phyloP scores from a whole-genome alignment of 192 early-diverging fungal species.

The Coemansia sp. region DNA sequence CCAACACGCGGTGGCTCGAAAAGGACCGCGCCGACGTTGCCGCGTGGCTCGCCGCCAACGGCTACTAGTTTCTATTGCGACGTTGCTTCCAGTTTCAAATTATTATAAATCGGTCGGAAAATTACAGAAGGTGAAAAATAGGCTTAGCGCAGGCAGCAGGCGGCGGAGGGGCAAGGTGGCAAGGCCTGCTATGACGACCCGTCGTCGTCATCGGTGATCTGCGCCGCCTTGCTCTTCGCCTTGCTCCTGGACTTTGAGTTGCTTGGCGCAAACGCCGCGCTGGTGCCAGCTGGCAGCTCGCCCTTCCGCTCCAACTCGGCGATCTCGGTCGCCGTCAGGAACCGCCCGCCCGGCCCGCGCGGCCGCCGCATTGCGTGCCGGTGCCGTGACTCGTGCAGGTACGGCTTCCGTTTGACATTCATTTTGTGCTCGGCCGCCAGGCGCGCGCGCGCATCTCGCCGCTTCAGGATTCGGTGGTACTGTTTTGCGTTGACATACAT shows the following conservation, averaged over 20 bases:
- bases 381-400: conserved; percentile 96
- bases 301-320: conserved; percentile 56
- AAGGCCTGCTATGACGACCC: conserved; percentile 6
- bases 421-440: conserved; percentile 75
- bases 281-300: conserved; percentile 41
- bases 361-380: conserved; percentile 96
- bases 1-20: conserved; percentile 51
- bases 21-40: conserved; percentile 41
- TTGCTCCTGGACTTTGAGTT: conserved; percentile 33
- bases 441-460: conserved; percentile 83
- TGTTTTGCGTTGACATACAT: conserved; percentile 99
- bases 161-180: neutral
- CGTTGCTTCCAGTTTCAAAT: no score
- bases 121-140: conserved; percentile 1
- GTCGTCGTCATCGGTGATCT: neutral
- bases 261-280: conserved; percentile 26
- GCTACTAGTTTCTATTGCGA: conserved; percentile 3
- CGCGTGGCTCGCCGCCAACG: conserved; percentile 36
- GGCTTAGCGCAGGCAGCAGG: no score
- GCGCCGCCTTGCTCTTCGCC: conserved; percentile 21
- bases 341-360: conserved; percentile 96
- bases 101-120: neutral
- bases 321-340: conserved; percentile 81
- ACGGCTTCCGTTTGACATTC: conserved; percentile 75
- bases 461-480: conserved; percentile 94